These are phyloP conservation scores for Botrytis hyacinthi DNA, from an alignment of 2,329 filamentous ascomycete genomes.

Conservation along the genomic window DNA sequence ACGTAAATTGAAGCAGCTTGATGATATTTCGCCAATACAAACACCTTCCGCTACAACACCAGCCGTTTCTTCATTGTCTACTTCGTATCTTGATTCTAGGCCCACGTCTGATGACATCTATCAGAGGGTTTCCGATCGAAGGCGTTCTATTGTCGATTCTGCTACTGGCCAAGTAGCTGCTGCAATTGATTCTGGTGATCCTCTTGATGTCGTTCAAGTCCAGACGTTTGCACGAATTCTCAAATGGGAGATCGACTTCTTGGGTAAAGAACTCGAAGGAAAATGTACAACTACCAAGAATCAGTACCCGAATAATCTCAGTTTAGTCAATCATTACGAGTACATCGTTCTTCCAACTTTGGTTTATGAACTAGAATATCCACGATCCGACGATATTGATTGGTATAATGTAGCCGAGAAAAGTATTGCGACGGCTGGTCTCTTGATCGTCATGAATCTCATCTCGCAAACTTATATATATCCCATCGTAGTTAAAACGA, in stretches of 20 bases:
- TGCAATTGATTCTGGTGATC: slow-evolving; percentile 59
- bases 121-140: slow-evolving; percentile 44
- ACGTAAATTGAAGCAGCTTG: slow-evolving; percentile 55
- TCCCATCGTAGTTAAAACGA: slow-evolving; percentile 66
- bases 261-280: slow-evolving; percentile 59
- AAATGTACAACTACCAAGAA: slow-evolving; percentile 51
- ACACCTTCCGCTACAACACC: slow-evolving; percentile 46
- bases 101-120: slow-evolving; percentile 45
- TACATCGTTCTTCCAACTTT: slow-evolving; percentile 74
- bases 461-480: slow-evolving; percentile 76
- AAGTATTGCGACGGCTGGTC: slow-evolving; percentile 64
- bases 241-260: slow-evolving; percentile 57
- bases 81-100: slow-evolving; percentile 45
- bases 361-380: slow-evolving; percentile 78
- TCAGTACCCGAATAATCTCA: slow-evolving; percentile 69
- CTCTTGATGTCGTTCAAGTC: slow-evolving; percentile 61
- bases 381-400: slow-evolving; percentile 65
- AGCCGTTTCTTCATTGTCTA: slow-evolving; percentile 44
- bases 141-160: slow-evolving; percentile 30
- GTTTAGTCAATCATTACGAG: slow-evolving; percentile 62
- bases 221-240: slow-evolving; percentile 64
- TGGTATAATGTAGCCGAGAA: slow-evolving; percentile 77
- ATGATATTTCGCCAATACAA: slow-evolving; percentile 49
- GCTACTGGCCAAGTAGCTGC: slow-evolving; percentile 61
- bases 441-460: slow-evolving; percentile 76